Conservation (phyloP, 441 rosid genomes). For the Aleurites moluccanus region DNA sequence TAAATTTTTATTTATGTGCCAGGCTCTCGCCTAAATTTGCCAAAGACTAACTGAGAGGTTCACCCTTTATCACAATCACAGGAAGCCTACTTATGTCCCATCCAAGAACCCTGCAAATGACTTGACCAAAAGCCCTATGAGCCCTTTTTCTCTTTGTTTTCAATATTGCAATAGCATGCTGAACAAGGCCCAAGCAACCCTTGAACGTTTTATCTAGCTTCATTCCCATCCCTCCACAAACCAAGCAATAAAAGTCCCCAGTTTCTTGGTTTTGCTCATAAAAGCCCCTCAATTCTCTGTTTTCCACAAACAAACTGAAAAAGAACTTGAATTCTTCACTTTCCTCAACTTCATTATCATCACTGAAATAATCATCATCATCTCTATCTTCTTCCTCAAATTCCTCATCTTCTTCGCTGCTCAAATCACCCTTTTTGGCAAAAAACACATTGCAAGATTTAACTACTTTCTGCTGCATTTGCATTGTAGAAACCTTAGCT, state of each 20-base stretch:
- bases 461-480: slow-evolving; percentile 37
- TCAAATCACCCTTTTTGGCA: slow-evolving; percentile 19
- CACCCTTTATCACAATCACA: slow-evolving; percentile 38
- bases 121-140: slow-evolving; percentile 66
- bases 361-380: slow-evolving; percentile 26
- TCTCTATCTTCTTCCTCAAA: slow-evolving; percentile 19
- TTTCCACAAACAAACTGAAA: slow-evolving; percentile 44
- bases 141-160: slow-evolving; percentile 52
- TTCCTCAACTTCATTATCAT: slow-evolving; percentile 27
- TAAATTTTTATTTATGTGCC: slow-evolving; percentile 23
- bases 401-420: slow-evolving; percentile 24
- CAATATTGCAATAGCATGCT: slow-evolving; percentile 51
- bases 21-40: slow-evolving; percentile 15
- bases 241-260: slow-evolving; percentile 70
- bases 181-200: slow-evolving; percentile 59
- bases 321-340: slow-evolving; percentile 47
- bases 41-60: slow-evolving; percentile 41
- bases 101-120: slow-evolving; percentile 76
- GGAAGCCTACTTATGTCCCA: slow-evolving; percentile 68
- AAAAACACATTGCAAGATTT: slow-evolving; percentile 37
- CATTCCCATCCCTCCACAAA: slow-evolving; percentile 59
- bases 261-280: slow-evolving; percentile 51
- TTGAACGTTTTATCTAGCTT: slow-evolving; percentile 45
- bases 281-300: slow-evolving; percentile 52
- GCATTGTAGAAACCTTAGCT: slow-evolving; percentile 24